Evolutionary conservation across 1,139 yeast genomes (phyloP).

Genomic region (Zygosaccharomyces sapae): DNA sequence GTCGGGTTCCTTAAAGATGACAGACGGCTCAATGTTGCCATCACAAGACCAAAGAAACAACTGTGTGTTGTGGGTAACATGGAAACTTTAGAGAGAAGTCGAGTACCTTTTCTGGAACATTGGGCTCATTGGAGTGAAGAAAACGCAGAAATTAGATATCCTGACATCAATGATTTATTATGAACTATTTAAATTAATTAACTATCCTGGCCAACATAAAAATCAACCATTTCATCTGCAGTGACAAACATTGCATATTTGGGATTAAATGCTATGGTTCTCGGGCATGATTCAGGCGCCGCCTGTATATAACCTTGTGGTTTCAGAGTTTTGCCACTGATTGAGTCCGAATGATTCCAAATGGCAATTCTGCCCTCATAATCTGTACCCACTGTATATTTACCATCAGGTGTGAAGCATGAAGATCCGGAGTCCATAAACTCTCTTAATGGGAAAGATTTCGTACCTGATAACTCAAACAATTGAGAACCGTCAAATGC

Average conservation of each 20-base stretch:
- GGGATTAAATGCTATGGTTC: conserved; percentile 73
- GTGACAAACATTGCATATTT: conserved; percentile 71
- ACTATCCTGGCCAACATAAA: conserved; percentile 39
- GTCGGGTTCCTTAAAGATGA: conserved; percentile 75
- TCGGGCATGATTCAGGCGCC: conserved; percentile 44
- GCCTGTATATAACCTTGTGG: conserved; percentile 34
- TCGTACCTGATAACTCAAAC: conserved; percentile 48
- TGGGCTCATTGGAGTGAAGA: conserved; percentile 77
- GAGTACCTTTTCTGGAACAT: conserved; percentile 48
- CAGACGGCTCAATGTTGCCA: conserved; percentile 79
- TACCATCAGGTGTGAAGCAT: conserved; percentile 79
- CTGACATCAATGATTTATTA: conserved; percentile 41
- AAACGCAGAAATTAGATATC: conserved; percentile 65
- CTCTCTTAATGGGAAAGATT: conserved; percentile 40
- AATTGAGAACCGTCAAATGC: conserved; percentile 63
- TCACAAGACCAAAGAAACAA: conserved; percentile 85
- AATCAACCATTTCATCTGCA: conserved; percentile 54
- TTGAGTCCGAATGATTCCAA: conserved; percentile 53
- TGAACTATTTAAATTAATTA: conserved; percentile 13
- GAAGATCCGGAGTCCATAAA: conserved; percentile 59
- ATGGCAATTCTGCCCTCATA: conserved; percentile 50
- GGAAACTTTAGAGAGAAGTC: conserved; percentile 50
- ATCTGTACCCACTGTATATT: conserved; percentile 62
- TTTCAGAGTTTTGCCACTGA: conserved; percentile 30
- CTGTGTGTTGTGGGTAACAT: conserved; percentile 82